Base-by-base conservation (phyloP, 192 early-diverging fungal species). In the Podochytrium sp. region DNA sequence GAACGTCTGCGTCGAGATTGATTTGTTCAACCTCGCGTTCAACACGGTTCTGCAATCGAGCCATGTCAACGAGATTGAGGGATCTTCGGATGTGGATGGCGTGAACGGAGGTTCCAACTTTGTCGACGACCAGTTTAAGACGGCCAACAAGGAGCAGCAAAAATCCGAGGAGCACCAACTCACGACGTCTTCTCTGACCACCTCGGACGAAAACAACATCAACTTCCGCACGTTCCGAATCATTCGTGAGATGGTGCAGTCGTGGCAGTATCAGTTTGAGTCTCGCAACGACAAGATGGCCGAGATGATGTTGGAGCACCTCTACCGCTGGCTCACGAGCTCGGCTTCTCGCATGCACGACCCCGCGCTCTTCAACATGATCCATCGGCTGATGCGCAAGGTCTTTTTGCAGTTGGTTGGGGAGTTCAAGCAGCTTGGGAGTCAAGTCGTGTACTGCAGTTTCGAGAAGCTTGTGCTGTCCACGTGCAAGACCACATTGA, bases 381-480 rank as follows among this genome's bases (percentile, higher is more conserved):
- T 99, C 18, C 90, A 94, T 65, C 84, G 88, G 35, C 80, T 97
- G 72, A 99, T 99, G 96, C 91, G 89, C 68, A 93, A 94, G 68
- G 91, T 92, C 32, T 94, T 95, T 68, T 67, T 92, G 85, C 91
- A 94, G 74, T 80, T 99, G 51, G 79, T 93, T 20, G 90, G 88
- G 10, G 93, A 96, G 76, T 86, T 94, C 59, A 91, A 88, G 51
- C 76, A 86, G 35, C 83, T 98, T 3, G 95, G 95, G 18, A 88
- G 90, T 18, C 76, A 81, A 34, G 81, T 97, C 16, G 89, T 98
- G 23, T 91, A 86, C 76, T 94, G 91, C 53, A 92, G 83, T 39
- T 87, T 93, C 27, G 90, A 94, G 72, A 92, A 91, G 78, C 77
- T 99, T 32, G 85, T 96, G 12, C 56, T 99, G 10, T 84, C 86